These are phyloP conservation scores for Cladophialophora carrionii DNA, from an alignment of 2,329 filamentous ascomycete species.

Conservation along the genomic window DNA sequence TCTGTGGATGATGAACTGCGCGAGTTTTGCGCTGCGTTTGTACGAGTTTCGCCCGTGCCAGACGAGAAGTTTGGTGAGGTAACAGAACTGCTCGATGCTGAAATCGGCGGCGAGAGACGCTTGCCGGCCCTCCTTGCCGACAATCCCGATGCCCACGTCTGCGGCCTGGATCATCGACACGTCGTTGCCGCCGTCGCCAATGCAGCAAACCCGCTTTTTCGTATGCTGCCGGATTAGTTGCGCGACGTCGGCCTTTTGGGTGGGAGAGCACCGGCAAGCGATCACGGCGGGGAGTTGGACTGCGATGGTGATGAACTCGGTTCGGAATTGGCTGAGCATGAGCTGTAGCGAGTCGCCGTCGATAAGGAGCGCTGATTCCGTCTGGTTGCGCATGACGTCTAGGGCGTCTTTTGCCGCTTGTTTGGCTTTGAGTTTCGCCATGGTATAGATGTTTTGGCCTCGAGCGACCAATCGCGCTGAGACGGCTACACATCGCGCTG, in stretches of 20 bases:
- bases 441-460: constrained; percentile 94
- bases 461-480: constrained; percentile 91
- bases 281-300: constrained; percentile 89
- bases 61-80: constrained; percentile 93
- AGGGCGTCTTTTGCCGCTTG: constrained; percentile 85
- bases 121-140: constrained; percentile 95
- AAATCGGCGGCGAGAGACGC: constrained; percentile 95
- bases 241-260: constrained; percentile 93
- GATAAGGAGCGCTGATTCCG: constrained; percentile 85
- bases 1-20: constrained; percentile 97
- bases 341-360: constrained; percentile 88
- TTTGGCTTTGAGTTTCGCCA: constrained; percentile 80
- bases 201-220: constrained; percentile 94
- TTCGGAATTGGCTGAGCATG: constrained; percentile 78
- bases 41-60: constrained; percentile 99
- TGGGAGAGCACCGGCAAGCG: constrained; percentile 93
- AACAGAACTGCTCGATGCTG: constrained; percentile 91
- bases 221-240: constrained; percentile 87
- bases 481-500: constrained; percentile 91
- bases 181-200: constrained; percentile 97
- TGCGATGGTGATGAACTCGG: constrained; percentile 84
- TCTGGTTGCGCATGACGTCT: constrained; percentile 82
- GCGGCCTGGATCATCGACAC: constrained; percentile 99
- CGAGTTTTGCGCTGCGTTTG: constrained; percentile 91
- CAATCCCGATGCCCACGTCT: constrained; percentile 95